Evolutionary conservation across 2,329 filamentous ascomycete species (phyloP).

Genomic region (Pseudocercospora fijiensis): DNA sequence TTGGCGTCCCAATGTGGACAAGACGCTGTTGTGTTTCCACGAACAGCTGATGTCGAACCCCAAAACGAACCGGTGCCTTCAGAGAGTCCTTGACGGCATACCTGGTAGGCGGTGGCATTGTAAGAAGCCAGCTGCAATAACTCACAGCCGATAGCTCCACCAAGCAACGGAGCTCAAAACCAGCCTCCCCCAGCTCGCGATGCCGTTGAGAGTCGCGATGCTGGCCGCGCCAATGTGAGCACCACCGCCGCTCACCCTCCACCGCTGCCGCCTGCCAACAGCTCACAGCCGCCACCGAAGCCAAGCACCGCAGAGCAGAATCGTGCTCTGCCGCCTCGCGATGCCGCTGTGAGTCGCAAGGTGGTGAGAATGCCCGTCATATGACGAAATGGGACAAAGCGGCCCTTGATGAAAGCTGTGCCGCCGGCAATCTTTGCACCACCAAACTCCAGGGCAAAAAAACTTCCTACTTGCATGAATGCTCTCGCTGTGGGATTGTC

Average conservation of each 20-base stretch:
- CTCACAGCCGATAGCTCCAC: no score
- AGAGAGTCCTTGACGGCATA: neutral
- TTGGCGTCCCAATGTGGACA: neutral
- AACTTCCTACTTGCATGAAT: no score
- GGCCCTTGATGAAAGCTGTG: no score
- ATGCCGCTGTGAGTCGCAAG: neutral
- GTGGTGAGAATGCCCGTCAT: neutral
- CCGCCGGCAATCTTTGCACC: no score
- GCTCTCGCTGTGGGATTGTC: no score
- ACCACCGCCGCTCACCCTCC: neutral
- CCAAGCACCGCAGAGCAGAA: neutral
- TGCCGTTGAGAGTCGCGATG: constrained; percentile 27
- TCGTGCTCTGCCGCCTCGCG: neutral
- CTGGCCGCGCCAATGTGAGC: no score
- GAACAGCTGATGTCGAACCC: neutral
- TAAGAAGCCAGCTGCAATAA: neutral
- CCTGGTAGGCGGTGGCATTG: no score
- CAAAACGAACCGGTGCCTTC: neutral
- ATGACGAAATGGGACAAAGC: no score
- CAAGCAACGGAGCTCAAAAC: no score
- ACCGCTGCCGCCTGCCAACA: neutral
- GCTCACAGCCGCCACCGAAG: neutral
- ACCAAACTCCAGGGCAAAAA: no score
- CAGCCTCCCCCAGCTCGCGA: neutral
- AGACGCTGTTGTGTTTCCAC: neutral